phyloP scores from a whole-genome alignment of 768 basidiomycete species.

The Lanmaoa rubissima region DNA sequence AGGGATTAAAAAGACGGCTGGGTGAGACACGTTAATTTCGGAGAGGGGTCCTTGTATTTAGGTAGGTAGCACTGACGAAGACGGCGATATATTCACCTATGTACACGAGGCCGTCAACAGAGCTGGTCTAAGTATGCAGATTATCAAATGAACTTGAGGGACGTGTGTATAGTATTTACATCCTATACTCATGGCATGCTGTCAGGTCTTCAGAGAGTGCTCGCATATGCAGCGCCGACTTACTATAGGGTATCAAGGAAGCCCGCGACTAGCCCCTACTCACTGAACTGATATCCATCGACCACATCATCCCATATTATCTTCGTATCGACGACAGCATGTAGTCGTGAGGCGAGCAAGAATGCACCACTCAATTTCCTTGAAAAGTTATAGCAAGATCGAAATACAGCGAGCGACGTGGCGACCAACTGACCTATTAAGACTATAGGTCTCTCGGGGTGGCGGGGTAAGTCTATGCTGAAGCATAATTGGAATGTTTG shows the following conservation, averaged over 20 bases:
- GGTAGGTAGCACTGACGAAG: not conserved
- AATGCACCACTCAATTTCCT: slow-evolving; percentile 83
- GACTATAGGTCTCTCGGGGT: slow-evolving; percentile 89
- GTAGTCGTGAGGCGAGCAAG: slow-evolving; percentile 71
- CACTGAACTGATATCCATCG: slow-evolving; percentile 17
- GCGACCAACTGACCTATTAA: slow-evolving; percentile 66
- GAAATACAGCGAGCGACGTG: not conserved
- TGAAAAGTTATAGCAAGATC: not conserved
- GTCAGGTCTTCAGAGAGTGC: not conserved
- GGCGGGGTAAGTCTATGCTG: slow-evolving; percentile 86
- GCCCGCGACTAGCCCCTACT: not conserved
- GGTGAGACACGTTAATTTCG: not conserved
- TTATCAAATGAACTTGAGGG: not conserved
- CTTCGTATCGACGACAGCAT: slow-evolving; percentile 70
- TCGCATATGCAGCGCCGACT: not conserved
- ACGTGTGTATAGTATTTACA: not conserved
- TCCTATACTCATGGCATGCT: not conserved
- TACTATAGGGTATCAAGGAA: not conserved
- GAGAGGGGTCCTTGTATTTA: not conserved
- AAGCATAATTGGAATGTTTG: slow-evolving; percentile 88
- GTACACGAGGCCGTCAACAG: not conserved
- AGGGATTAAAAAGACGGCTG: not conserved
- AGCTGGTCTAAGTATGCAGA: not conserved
- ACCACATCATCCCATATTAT: slow-evolving; percentile 74
- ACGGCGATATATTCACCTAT: not conserved